Conservation (phyloP, 1,139 yeast genomes). For the Saccharomyces hybrid region DNA sequence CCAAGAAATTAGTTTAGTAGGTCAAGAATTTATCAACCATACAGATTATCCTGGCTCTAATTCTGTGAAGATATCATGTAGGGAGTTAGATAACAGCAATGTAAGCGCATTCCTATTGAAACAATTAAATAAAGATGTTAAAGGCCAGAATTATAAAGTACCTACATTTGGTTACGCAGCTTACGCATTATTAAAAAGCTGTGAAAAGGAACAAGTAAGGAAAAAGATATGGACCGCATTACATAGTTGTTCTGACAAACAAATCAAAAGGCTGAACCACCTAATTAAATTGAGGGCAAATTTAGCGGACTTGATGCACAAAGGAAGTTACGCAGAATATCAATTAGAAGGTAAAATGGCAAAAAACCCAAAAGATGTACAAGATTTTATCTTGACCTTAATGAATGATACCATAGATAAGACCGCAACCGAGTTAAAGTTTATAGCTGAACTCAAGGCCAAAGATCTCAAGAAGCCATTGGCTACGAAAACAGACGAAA, state of each 20-base stretch:
- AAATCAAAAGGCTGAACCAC: slow-evolving; percentile 50
- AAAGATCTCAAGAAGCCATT: slow-evolving; percentile 22
- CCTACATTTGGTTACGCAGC: slow-evolving; percentile 70
- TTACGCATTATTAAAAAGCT: slow-evolving; percentile 53
- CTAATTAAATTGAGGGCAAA: slow-evolving; percentile 61
- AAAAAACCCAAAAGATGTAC: slow-evolving; percentile 66
- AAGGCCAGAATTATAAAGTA: slow-evolving; percentile 37
- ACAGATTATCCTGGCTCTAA: slow-evolving; percentile 18
- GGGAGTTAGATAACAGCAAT: slow-evolving; percentile 17
- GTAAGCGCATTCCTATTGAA: slow-evolving; percentile 22
- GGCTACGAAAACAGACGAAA: slow-evolving; percentile 30
- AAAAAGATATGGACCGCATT: slow-evolving; percentile 66
- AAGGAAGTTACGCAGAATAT: slow-evolving; percentile 64
- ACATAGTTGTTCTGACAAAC: slow-evolving; percentile 50
- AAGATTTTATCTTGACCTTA: slow-evolving; percentile 55
- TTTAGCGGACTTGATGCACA: slow-evolving; percentile 69
- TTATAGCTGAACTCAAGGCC: slow-evolving; percentile 37
- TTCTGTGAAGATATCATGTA: slow-evolving; percentile 15
- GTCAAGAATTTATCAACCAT: slow-evolving; percentile 61
- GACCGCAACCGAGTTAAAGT: slow-evolving; percentile 53
- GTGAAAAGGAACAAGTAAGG: slow-evolving; percentile 52
- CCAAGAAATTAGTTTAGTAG: slow-evolving; percentile 71
- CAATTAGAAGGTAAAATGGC: slow-evolving; percentile 91
- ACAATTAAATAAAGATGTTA: slow-evolving; percentile 27
- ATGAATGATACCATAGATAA: slow-evolving; percentile 45